Base-by-base conservation (phyloP, 2,329 filamentous ascomycete species). In the Paracamarosporium sp. region DNA sequence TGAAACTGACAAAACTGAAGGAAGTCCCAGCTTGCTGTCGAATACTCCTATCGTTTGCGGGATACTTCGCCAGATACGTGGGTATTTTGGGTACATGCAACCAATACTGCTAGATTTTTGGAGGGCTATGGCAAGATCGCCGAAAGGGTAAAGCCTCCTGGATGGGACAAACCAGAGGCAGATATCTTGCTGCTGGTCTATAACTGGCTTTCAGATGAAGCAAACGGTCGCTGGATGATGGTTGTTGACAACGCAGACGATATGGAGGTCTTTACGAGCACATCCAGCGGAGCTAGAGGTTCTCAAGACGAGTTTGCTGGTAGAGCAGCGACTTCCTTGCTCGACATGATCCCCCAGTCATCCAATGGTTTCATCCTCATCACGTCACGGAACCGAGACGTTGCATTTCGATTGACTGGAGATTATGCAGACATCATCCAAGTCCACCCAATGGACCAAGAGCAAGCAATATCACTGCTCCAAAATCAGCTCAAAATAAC, bases 241-340 rank as follows among this genome's bases (percentile, higher is more conserved):
- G 48, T 69, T 2, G 11, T 70, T 15, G 66, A 70, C 33, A 69
- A 66, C 22, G 61, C 54, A 5, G 66, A 70, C 31, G 65, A 70
- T 46, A 28, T 25, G 8, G 51, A 30, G 7, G 54, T 67, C 0
- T 56, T 62, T 6, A 27, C 25, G 25, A 38, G 33, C 43, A 53
- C 15, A 30, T 33, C 53, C n/a, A n/a, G n/a, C n/a, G n/a, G n/a
- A 44, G 13, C 27, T 2, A 51, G 53, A 35, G 28, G 46, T n/a
- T n/a, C n/a, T n/a, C 28, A 48, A 54, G 51, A 46, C 22, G n/a
- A 52, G 25, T 52, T 9, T 33, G n/a, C n/a, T n/a, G n/a, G n/a
- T n/a, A n/a, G n/a, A n/a, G n/a, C n/a, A n/a, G n/a, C n/a, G n/a
- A n/a, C n/a, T n/a, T n/a, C n/a, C n/a, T n/a, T n/a, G n/a, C n/a